Base-by-base conservation (phyloP, 108 stramenopile genomes). In the Fistulifera pelliculosa region DNA sequence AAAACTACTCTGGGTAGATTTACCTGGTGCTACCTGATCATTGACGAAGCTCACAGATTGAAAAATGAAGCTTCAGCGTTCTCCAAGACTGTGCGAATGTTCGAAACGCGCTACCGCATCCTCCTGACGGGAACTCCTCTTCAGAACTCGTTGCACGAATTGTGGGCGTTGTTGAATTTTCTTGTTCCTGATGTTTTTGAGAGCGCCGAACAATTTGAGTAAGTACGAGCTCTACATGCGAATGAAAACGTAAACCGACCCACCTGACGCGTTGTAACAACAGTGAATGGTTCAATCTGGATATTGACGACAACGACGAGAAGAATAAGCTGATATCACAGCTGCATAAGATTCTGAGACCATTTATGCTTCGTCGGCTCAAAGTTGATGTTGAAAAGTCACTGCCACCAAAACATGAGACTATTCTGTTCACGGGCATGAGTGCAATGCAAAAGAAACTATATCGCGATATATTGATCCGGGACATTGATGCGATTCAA, bases 101-200 rank as follows among this genome's bases (percentile, higher is more conserved):
- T 98, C 54, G 83, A 88, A 47, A 93, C 95, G 24, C 76, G 85
- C 27, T 90, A 95, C 59, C 83, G 96, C 18, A 65, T 99, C 6
- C 77, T 99, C 7, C 66, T 99, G 27, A 98, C 99, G 0, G 99
- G 99, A 58, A 99, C 99, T 2, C 99, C 99, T 1, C 76, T 99
- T 39, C 99, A 99, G 68, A 97, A 95, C 71, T 55, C 54, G 2
- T 28, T 88, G 25, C 79, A 79, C 50, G 88, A 91, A 67, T 61
- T 99, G 23, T 99, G 93, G 93, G 92, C 94, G 1, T 50, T 99
- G 60, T 72, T 99, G 2, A 94, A 95, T 70, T 99, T 95, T 73
- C 58, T 57, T 17, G 53, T 26, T 35, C 13, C 15, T 26, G 89
- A 93, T 56, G 78, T 83, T 35, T 95, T 94, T 63, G 56, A 87